Percentiles rank a stretch among this genome's conserved stretches.
phyloP scores from a whole-genome alignment of 2,329 filamentous ascomycete genomes.

The Trichoderma sp. region DNA sequence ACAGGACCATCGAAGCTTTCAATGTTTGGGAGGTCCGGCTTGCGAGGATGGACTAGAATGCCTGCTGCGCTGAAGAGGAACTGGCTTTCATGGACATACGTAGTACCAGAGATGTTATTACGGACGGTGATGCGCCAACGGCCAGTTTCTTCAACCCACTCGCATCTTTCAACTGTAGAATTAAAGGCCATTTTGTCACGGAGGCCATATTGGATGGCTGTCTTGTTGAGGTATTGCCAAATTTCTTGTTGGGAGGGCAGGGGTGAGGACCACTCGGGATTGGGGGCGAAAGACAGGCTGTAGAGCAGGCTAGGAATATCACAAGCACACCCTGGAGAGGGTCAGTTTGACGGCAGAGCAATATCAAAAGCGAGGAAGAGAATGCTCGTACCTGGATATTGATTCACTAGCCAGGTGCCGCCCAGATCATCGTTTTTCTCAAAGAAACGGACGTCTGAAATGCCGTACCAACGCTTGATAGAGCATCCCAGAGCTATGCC shows the following conservation, averaged over 20 bases:
- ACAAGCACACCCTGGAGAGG: constrained; percentile 42
- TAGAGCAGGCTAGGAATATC: constrained; percentile 61
- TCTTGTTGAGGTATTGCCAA: constrained; percentile 51
- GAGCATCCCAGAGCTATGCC: constrained; percentile 61
- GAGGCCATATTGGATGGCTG: constrained; percentile 49
- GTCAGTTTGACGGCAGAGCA: neutral
- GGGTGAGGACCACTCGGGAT: constrained; percentile 58
- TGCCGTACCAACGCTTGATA: constrained; percentile 55
- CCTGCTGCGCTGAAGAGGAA: constrained; percentile 41
- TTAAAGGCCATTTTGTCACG: constrained; percentile 39
- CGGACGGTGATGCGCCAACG: constrained; percentile 37
- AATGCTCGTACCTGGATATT: constrained; percentile 50
- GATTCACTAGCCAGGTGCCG: constrained; percentile 64
- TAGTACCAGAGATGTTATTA: constrained; percentile 25
- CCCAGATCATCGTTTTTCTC: constrained; percentile 57
- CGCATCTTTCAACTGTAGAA: constrained; percentile 37
- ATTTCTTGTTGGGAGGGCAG: constrained; percentile 58
- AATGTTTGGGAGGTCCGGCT: constrained; percentile 47
- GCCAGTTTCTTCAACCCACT: constrained; percentile 37
- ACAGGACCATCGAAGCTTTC: constrained; percentile 51
- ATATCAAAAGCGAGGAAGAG: neutral
- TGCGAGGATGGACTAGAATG: constrained; percentile 34
- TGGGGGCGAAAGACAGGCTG: constrained; percentile 59
- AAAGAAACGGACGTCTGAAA: constrained; percentile 60
- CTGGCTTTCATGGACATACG: constrained; percentile 38